Percentiles rank a stretch among this genome's conserved stretches.
Evolutionary conservation across 768 basidiomycete genomes (phyloP).

Genomic region (Pisolithus orientalis): DNA sequence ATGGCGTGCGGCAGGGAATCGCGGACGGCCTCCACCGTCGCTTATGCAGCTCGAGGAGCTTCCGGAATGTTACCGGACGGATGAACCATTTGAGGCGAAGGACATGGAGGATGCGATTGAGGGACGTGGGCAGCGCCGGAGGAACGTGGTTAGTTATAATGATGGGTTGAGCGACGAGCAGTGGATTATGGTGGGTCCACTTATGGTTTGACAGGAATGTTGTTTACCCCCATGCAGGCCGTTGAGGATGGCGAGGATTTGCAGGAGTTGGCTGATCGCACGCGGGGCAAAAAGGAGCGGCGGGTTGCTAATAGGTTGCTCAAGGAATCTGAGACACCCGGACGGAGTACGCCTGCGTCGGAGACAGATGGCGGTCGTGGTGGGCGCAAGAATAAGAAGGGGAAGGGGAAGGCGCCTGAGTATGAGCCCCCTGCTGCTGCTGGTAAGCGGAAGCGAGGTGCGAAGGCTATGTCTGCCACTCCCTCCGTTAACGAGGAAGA

Average conservation of each 20-base stretch:
- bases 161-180: constrained; percentile 93
- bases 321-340: constrained; percentile 54
- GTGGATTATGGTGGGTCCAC: constrained; percentile 54
- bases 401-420: constrained; percentile 52
- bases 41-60: constrained; percentile 87
- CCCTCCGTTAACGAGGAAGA: constrained; percentile 69
- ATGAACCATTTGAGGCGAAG: constrained; percentile 73
- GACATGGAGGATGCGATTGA: constrained; percentile 46
- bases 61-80: constrained; percentile 84
- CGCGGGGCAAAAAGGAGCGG: constrained; percentile 59
- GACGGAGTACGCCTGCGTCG: constrained; percentile 57
- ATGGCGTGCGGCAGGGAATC: constrained; percentile 72
- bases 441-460: constrained; percentile 71
- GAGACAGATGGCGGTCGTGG: constrained; percentile 48
- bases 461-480: constrained; percentile 70
- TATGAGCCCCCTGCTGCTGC: constrained; percentile 36
- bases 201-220: not conserved
- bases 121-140: constrained; percentile 80
- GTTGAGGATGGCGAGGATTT: constrained; percentile 79
- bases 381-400: constrained; percentile 48
- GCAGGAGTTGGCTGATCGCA: constrained; percentile 62
- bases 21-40: constrained; percentile 67
- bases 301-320: constrained; percentile 53
- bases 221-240: constrained; percentile 27
- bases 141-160: constrained; percentile 85